A percentile compares a stretch with the other conserved stretches of the same genome.
These are phyloP conservation scores for Pythium sp. DNA, from an alignment of 352 stramenopile genomes.

Conservation along the genomic window DNA sequence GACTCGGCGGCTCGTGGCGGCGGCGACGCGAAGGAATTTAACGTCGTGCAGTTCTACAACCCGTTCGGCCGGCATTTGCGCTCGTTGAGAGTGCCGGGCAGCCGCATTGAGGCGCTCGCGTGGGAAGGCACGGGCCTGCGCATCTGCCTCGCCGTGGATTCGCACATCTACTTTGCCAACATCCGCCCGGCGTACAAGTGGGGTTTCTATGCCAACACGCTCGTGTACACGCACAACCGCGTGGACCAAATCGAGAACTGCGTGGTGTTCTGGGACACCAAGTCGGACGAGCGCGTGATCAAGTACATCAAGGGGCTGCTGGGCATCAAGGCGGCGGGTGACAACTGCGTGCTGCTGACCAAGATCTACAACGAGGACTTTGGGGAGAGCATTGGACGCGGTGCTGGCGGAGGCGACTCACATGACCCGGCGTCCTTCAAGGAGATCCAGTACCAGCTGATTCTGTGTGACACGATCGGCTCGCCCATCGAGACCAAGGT, in stretches of 20 bases:
- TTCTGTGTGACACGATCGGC: conserved; percentile 85
- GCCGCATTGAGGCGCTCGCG: conserved; percentile 81
- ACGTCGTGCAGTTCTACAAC: conserved; percentile 92
- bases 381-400: conserved; percentile 21
- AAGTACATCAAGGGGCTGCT: conserved; percentile 86
- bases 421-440: conserved; percentile 31
- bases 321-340: conserved; percentile 73
- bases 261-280: conserved; percentile 92
- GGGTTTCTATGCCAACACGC: conserved; percentile 86
- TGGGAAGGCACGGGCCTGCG: conserved; percentile 91
- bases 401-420: conserved; percentile 8
- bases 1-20: conserved; percentile 26
- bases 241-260: conserved; percentile 85
- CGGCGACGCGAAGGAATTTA: conserved; percentile 59
- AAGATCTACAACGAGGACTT: conserved; percentile 81
- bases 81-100: conserved; percentile 87
- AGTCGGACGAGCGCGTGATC: conserved; percentile 79
- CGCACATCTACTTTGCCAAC: conserved; percentile 96
- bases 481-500: conserved; percentile 84
- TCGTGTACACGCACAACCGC: conserved; percentile 91
- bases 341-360: conserved; percentile 86
- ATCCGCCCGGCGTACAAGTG: conserved; percentile 92
- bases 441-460: conserved; percentile 80
- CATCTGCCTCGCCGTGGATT: conserved; percentile 92
- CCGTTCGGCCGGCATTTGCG: conserved; percentile 84